Evolutionary conservation across 2,329 filamentous ascomycete genomes (phyloP), one percentile per base, ranked within the genome.

Genomic region (Hortaea sp.): DNA sequence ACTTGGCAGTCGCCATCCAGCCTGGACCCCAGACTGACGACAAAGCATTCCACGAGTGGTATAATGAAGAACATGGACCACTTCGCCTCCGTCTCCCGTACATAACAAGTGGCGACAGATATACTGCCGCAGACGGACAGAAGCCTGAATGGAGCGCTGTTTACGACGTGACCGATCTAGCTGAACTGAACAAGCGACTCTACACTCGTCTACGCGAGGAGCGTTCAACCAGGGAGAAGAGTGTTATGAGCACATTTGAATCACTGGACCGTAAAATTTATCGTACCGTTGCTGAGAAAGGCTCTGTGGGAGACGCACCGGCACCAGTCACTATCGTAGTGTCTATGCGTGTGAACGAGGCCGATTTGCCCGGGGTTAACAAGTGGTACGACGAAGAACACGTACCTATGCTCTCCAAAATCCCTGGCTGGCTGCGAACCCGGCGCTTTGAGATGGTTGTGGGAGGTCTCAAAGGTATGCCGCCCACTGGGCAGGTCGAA

Each of bases 21-120:
- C 86, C 87, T 57, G 75, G 77, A 63, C 72, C 77, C 47, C 75
- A 75, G 54, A 74, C 88, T 57, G 72, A 81, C 46, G 66, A 75
- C 41, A 72, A 78, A 51, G 79, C 85, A 59, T 94, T 94, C 68
- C 84, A 94, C 66, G 86, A 94, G 63, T 90, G 86, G 85, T 94
- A 94, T 72, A 89, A 94, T 70, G 92, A 88, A 66, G 88, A 94
- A 69, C 88, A 94, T 68, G 88, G 88, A 45, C 88, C 88, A 12
- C 78, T 81, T 11, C 83, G 88, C 41, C 76, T 94, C 5, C 82
- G 86, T 42, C 69, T 94, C 10, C 79, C 85, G 4, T 81, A 84
- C 57, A 81, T 89, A 61, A 63, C 69, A 55, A 92, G 87, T 63
- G 88, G 88, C 48, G 82, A 92, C 56, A 82, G 88, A 39, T 94